phyloP scores from a whole-genome alignment of 768 basidiomycete species.

The Leucocoprinus birnbaumii region DNA sequence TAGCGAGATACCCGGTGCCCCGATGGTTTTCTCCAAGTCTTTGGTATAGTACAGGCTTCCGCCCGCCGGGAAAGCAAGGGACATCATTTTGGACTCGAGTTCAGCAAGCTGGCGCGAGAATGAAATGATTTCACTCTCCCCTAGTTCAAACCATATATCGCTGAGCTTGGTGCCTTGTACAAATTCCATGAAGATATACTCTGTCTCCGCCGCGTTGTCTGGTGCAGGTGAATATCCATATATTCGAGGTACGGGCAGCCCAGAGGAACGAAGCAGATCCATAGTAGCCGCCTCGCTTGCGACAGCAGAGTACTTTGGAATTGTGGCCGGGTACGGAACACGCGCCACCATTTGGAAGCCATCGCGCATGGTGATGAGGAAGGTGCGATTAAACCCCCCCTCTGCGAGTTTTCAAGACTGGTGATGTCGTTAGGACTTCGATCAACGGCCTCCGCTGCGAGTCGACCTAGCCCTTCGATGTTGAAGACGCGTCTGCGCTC shows the following conservation, averaged over 20 bases:
- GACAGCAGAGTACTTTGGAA: conserved; percentile 33
- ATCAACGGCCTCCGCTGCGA: conserved; percentile 41
- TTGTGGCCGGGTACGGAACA: conserved; percentile 34
- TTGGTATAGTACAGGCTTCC: conserved; percentile 39
- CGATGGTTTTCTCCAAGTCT: conserved; percentile 40
- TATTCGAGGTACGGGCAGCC: conserved; percentile 38
- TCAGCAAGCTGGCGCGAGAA: conserved; percentile 41
- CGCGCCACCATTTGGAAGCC: conserved; percentile 36
- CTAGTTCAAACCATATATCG: conserved; percentile 37
- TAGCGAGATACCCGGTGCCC: conserved; percentile 31
- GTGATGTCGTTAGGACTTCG: conserved; percentile 34
- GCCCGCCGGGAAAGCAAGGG: conserved; percentile 38
- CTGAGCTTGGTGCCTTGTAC: conserved; percentile 35
- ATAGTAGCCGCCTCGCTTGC: conserved; percentile 49
- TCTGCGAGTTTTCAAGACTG: conserved; percentile 37
- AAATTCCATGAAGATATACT: conserved; percentile 47
- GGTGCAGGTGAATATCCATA: conserved; percentile 38
- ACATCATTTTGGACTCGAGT: conserved; percentile 45
- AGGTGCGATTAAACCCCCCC: conserved; percentile 39
- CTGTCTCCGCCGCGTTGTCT: conserved; percentile 37
- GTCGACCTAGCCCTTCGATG: conserved; percentile 35
- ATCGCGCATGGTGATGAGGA: conserved; percentile 35
- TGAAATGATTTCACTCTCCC: conserved; percentile 35
- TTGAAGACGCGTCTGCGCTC: conserved; percentile 43
- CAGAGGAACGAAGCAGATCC: conserved; percentile 32